These are phyloP conservation scores for Kazachstania bromeliacearum DNA, from an alignment of 805 yeast genomes.

Conservation along the genomic window DNA sequence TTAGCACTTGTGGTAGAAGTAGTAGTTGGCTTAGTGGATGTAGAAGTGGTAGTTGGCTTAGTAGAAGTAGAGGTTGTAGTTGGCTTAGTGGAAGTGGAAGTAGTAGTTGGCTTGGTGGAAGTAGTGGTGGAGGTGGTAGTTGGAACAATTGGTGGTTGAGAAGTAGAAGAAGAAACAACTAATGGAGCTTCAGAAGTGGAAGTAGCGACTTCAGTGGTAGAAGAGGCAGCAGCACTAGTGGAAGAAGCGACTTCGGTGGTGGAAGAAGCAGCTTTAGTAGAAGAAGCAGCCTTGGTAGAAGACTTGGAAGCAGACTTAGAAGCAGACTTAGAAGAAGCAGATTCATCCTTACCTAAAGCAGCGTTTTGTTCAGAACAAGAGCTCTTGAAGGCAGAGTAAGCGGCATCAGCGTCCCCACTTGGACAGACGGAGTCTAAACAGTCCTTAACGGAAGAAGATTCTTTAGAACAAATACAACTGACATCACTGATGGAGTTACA, in stretches of 20 bases:
- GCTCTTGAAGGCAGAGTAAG: conserved; percentile 47
- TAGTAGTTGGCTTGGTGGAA: conserved; percentile 12
- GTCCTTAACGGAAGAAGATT: conserved; percentile 41
- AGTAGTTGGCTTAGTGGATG: conserved; percentile 28
- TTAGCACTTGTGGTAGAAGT: conserved; percentile 24
- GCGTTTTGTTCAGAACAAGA: conserved; percentile 43
- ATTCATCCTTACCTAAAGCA: conserved; percentile 21
- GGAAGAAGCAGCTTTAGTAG: conserved; percentile 24
- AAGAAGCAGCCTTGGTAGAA: conserved; percentile 26
- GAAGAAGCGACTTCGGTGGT: conserved; percentile 21
- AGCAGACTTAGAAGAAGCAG: conserved; percentile 28
- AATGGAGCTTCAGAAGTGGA: conserved; percentile 19
- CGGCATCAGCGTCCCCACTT: conserved; percentile 45
- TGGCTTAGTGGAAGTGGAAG: conserved; percentile 12
- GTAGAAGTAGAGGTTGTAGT: conserved; percentile 28
- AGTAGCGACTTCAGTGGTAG: conserved; percentile 19
- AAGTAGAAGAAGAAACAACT: conserved; percentile 19
- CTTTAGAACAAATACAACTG: conserved; percentile 56
- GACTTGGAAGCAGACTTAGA: conserved; percentile 30
- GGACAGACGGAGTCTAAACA: conserved; percentile 71
- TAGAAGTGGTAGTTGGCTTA: conserved; percentile 27
- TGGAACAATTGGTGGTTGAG: conserved; percentile 14
- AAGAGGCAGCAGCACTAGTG: conserved; percentile 16
- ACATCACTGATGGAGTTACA: conserved; percentile 58
- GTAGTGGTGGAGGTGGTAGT: conserved; percentile 14